A percentile compares a stretch with the other conserved stretches of the same genome.
These are phyloP conservation scores for Solanum sitiens DNA, from an alignment of 257 asterid genomes.

Conservation along the genomic window DNA sequence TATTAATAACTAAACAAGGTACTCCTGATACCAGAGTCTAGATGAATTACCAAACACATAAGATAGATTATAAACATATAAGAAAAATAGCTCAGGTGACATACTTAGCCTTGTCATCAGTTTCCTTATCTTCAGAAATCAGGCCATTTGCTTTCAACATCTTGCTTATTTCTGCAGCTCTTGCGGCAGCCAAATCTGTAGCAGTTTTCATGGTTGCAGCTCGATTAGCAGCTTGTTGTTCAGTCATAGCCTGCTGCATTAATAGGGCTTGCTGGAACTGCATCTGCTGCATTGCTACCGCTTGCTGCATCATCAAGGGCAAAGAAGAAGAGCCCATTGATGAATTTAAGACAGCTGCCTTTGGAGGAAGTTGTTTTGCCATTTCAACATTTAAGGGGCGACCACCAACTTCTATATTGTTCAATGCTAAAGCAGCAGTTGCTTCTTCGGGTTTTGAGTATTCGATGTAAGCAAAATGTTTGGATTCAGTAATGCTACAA, in stretches of 20 bases:
- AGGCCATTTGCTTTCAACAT: conserved; percentile 80
- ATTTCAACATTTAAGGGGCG: conserved; percentile 96
- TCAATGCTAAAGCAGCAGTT: conserved; percentile 75
- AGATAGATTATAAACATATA: not conserved
- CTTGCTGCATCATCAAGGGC: conserved; percentile 90
- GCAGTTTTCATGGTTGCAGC: conserved; percentile 97
- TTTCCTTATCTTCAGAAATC: conserved; percentile 39
- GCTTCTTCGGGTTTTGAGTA: conserved; percentile 92
- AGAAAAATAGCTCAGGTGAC: not conserved
- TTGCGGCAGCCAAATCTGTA: conserved; percentile 92
- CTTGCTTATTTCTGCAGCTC: conserved; percentile 96
- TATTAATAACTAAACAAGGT: not conserved
- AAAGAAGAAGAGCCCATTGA: conserved; percentile 50
- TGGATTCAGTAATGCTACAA: conserved; percentile 82
- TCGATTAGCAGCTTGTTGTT: conserved; percentile 92
- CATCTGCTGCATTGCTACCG: conserved; percentile 98
- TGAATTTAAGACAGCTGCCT: conserved; percentile 34
- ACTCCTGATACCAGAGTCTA: not conserved
- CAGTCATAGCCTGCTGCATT: conserved; percentile 84
- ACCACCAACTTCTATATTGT: conserved; percentile 92
- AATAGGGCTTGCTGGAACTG: conserved; percentile 95
- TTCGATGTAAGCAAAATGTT: conserved; percentile 87
- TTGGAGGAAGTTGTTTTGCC: conserved; percentile 95
- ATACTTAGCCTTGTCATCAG: conserved; percentile 65
- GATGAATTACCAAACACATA: not conserved